Evolutionary conservation across 2,329 filamentous ascomycete species (phyloP), one percentile per base, ranked within the genome.

Genomic region (Neofusicoccum sp.): DNA sequence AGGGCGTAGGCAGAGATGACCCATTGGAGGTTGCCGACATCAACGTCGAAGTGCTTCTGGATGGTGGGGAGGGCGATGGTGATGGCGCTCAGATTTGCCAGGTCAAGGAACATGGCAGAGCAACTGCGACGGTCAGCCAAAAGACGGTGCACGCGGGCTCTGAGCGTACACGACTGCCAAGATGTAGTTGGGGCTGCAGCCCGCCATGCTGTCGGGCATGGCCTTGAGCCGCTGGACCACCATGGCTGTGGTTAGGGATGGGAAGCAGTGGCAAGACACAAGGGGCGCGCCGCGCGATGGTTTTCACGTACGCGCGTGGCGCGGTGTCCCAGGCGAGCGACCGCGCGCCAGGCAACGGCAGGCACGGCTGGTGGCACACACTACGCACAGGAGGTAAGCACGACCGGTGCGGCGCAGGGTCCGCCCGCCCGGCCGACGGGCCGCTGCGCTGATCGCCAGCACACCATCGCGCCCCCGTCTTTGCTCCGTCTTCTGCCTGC

Each of bases 51-150:
- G 3, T 62, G 11, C 8, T 44, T 16, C 39, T 52, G 47, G 34
- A 64, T 64, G 1, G 63, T 64, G 7, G 63, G 63, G 4, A 64
- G 48, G 3, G 63, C 63, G n/a, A 64, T 64, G 6, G 56, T 64
- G 6, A 64, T 62, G 36, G 63, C 63, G 28, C 56, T 61, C 3
- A 64, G 36, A 14, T 64, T 64, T 7, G 56, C 45, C 22, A 64
- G 22, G 16, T 64, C 56, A 9, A 64, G 56, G 12, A 62, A 61
- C 63, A 64, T 64, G 22, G 63, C 63, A 37, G 63, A 64, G 56
- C 63, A 64, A 3, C 62, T 64, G 28, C 56, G n/a, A 29, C 2
- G 1, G 5, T 61, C 22, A 34, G 58, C 22, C 14, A 7, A 12
- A 22, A n/a, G 4, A 8, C 6, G 9, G 2, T 1, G 6, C 29